Evolutionary conservation across 139 green algal species (phyloP).

Genomic region (Chlorella sp.): DNA sequence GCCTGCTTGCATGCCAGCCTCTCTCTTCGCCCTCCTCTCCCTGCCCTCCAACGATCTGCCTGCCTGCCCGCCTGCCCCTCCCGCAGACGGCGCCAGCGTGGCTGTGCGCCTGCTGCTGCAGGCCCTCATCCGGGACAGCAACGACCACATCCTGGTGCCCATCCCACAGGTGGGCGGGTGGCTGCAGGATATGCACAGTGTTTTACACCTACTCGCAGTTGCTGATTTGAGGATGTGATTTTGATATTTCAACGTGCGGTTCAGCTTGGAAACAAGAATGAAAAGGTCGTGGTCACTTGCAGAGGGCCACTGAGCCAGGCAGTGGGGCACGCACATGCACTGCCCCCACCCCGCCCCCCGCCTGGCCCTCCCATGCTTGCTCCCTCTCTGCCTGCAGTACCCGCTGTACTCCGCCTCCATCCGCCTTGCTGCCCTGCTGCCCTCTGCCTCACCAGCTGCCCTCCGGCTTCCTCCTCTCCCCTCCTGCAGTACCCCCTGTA

Average conservation of each 20-base stretch:
- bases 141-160: conserved; percentile 83
- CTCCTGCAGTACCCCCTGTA: conserved; percentile 80
- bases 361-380: background rate
- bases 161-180: conserved; percentile 68
- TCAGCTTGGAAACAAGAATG: too few relatives aligned
- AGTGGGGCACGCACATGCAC: too few relatives aligned
- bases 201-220: too few relatives aligned
- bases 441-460: conserved; percentile 77
- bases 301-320: too few relatives aligned
- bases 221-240: too few relatives aligned
- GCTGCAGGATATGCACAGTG: too few relatives aligned
- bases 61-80: background rate
- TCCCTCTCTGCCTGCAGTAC: conserved; percentile 64
- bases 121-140: conserved; percentile 65
- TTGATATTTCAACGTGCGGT: too few relatives aligned
- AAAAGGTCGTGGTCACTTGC: too few relatives aligned
- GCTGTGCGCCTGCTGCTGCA: conserved; percentile 82
- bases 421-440: conserved; percentile 86
- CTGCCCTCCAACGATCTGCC: too few relatives aligned
- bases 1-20: background rate
- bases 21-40: background rate
- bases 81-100: conserved; percentile 77
- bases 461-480: conserved; percentile 1
- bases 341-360: too few relatives aligned
- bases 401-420: conserved; percentile 86